A percentile compares a stretch with the other conserved stretches of the same genome.
Evolutionary conservation across 768 basidiomycete genomes (phyloP).

Genomic region (Tylopilus rubrobrunneus): DNA sequence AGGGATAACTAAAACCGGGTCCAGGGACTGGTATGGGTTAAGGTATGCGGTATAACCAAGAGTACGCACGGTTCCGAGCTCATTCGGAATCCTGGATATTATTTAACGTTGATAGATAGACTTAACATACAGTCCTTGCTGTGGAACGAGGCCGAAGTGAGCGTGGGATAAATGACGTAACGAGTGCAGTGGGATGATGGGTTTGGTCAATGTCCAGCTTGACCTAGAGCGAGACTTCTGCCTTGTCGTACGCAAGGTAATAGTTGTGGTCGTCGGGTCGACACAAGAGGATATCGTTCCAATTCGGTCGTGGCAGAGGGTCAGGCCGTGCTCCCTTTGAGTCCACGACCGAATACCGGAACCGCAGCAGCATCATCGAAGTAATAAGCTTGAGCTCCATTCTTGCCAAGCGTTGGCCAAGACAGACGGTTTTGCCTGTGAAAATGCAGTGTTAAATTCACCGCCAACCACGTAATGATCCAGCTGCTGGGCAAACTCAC

Average conservation of each 20-base stretch:
- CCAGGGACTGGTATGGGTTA: not conserved
- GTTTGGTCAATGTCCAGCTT: constrained; percentile 20
- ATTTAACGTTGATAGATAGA: constrained; percentile 19
- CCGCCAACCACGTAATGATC: constrained; percentile 16
- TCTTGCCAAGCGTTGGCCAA: constrained; percentile 72
- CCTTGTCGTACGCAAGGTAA: constrained; percentile 44
- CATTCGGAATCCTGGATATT: constrained; percentile 9
- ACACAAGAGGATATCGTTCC: constrained; percentile 74
- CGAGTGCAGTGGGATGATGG: not conserved
- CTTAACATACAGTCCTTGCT: constrained; percentile 13
- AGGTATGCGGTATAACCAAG: constrained; percentile 1
- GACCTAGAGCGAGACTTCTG: constrained; percentile 20
- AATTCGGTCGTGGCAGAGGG: constrained; percentile 59
- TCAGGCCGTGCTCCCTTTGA: constrained; percentile 41
- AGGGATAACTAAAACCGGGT: constrained; percentile 7
- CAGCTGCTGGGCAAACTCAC: constrained; percentile 40
- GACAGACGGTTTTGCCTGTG: constrained; percentile 64
- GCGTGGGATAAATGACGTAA: constrained; percentile 13
- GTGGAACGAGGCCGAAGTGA: not conserved
- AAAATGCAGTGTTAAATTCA: constrained; percentile 7
- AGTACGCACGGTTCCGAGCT: constrained; percentile 15
- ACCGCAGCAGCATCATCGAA: constrained; percentile 64
- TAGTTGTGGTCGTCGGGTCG: constrained; percentile 55
- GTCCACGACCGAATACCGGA: constrained; percentile 58
- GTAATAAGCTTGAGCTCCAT: constrained; percentile 69